Evolutionary conservation across 768 basidiomycete species (phyloP).

Genomic region (Boletus sensibilis): DNA sequence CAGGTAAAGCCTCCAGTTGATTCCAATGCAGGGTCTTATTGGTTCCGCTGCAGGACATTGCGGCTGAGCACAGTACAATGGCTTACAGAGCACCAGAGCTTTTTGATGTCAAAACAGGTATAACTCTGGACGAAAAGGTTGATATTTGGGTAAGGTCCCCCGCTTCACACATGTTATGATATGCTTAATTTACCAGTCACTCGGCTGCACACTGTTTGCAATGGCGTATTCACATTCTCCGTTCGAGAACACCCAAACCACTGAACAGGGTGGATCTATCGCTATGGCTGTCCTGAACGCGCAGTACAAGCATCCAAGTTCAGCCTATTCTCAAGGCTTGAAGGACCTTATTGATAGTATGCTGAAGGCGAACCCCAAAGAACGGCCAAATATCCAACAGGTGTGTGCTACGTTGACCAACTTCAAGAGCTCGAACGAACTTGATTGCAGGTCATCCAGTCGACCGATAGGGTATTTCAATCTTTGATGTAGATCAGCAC

Average conservation of each 20-base stretch:
- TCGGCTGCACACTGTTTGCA: constrained; percentile 93
- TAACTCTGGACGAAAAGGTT: constrained; percentile 86
- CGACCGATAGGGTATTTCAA: constrained; percentile 63
- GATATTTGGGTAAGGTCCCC: constrained; percentile 82
- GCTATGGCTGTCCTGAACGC: constrained; percentile 97
- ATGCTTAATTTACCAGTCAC: constrained; percentile 57
- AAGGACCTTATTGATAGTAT: constrained; percentile 79
- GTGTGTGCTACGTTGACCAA: constrained; percentile 39
- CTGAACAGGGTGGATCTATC: constrained; percentile 93
- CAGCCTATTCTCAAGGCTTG: constrained; percentile 83
- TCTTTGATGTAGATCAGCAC: constrained; percentile 45
- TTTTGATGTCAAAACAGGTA: constrained; percentile 94
- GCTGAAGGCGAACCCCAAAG: constrained; percentile 78
- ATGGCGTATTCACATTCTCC: constrained; percentile 95
- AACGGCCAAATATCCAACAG: constrained; percentile 84
- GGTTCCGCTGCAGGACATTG: constrained; percentile 67
- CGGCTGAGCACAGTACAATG: constrained; percentile 98
- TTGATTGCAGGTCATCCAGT: constrained; percentile 55
- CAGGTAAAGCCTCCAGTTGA: constrained; percentile 53
- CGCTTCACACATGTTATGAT: not conserved
- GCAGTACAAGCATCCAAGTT: constrained; percentile 85
- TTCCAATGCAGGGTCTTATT: constrained; percentile 1
- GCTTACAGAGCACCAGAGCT: constrained; percentile 96
- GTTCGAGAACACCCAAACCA: constrained; percentile 90
- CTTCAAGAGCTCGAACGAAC: constrained; percentile 2